phyloP scores from a whole-genome alignment of 164 flowering plant species.

The Tetrastigma voinierianum region DNA sequence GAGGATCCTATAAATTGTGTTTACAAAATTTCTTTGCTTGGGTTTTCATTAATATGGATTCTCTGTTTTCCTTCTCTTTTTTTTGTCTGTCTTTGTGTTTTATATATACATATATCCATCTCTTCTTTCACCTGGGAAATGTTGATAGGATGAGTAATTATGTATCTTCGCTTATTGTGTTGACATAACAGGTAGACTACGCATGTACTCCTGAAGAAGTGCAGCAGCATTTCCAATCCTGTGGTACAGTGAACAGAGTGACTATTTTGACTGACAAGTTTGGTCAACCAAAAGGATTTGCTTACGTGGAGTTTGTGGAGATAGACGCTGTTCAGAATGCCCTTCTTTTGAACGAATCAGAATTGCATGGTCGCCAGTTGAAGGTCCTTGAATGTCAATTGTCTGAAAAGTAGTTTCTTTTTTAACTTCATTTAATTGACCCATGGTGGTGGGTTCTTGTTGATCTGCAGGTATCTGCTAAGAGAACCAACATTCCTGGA shows the following conservation, averaged over 20 bases:
- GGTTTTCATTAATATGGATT: too few relatives aligned
- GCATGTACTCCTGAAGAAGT: constrained; percentile 83
- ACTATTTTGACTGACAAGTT: constrained; percentile 77
- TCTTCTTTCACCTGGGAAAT: neutral
- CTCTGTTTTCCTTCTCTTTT: too few relatives aligned
- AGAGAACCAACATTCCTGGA: constrained; percentile 79
- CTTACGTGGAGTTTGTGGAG: constrained; percentile 80
- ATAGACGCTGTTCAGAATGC: constrained; percentile 81
- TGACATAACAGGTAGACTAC: constrained; percentile 63
- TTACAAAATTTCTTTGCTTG: too few relatives aligned
- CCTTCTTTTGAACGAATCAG: constrained; percentile 67
- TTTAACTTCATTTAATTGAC: neutral
- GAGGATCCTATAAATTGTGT: too few relatives aligned
- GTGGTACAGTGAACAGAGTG: constrained; percentile 83
- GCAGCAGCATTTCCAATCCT: constrained; percentile 78
- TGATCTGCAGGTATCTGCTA: constrained; percentile 59
- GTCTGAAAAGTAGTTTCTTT: neutral
- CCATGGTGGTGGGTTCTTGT: constrained; percentile 1
- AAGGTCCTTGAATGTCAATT: constrained; percentile 39
- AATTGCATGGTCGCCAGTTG: constrained; percentile 74
- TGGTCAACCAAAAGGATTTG: constrained; percentile 87
- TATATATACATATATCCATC: too few relatives aligned
- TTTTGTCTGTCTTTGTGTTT: too few relatives aligned
- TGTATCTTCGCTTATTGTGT: neutral
- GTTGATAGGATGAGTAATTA: neutral